phyloP scores from a whole-genome alignment of 768 basidiomycete species.

The Podaxis rugospora region DNA sequence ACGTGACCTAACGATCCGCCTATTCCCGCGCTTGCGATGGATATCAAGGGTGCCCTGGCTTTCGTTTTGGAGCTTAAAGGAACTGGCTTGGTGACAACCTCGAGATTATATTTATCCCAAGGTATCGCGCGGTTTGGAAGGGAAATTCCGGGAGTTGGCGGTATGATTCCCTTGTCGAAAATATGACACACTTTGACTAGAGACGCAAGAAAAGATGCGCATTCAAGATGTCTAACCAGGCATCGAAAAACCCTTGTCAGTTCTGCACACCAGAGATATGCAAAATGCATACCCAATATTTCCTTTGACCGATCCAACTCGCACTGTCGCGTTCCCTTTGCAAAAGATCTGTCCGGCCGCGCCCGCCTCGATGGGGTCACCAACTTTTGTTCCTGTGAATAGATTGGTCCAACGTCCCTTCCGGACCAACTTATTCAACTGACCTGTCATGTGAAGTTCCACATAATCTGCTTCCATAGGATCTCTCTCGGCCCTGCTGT shows the following conservation, averaged over 20 bases:
- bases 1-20: slow-evolving; percentile 40
- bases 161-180: slow-evolving; percentile 29
- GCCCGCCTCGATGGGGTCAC: slow-evolving; percentile 49
- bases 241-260: neutral
- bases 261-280: neutral
- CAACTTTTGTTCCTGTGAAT: slow-evolving; percentile 32
- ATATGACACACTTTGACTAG: slow-evolving; percentile 39
- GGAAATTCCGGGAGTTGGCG: slow-evolving; percentile 35
- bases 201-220: slow-evolving; percentile 40
- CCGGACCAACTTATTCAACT: neutral
- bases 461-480: slow-evolving; percentile 43
- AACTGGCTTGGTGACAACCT: slow-evolving; percentile 26
- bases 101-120: slow-evolving; percentile 33
- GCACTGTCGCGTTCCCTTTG: slow-evolving; percentile 23
- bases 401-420: neutral
- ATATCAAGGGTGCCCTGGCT: slow-evolving; percentile 27
- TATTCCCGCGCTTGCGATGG: slow-evolving; percentile 40
- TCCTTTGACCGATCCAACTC: slow-evolving; percentile 42
- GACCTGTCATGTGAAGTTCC: slow-evolving; percentile 48
- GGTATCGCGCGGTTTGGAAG: slow-evolving; percentile 32
- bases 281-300: slow-evolving; percentile 35
- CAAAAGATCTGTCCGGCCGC: slow-evolving; percentile 36
- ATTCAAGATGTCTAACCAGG: slow-evolving; percentile 31
- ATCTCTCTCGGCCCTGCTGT: slow-evolving; percentile 21
- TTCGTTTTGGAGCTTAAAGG: slow-evolving; percentile 19